Conservation (phyloP, 2,329 filamentous ascomycete species). For the Aspergillus awamori region DNA sequence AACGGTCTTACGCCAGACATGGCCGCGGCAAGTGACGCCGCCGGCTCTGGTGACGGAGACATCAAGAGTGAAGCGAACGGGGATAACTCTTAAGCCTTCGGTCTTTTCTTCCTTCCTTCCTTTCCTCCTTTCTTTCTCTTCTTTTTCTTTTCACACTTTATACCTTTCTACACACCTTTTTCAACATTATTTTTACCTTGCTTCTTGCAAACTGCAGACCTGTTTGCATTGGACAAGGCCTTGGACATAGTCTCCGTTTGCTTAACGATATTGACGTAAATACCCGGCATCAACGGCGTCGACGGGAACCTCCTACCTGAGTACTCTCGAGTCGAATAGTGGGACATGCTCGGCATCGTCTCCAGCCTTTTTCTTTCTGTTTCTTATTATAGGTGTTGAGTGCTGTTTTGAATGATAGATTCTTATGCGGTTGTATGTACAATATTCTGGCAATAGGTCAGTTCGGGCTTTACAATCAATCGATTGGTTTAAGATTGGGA, state of each 20-base stretch:
- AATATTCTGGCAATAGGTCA: constrained; percentile 20
- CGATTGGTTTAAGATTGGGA: not conserved
- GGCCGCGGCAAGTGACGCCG: constrained; percentile 31
- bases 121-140: not conserved
- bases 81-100: constrained; percentile 24
- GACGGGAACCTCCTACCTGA: constrained; percentile 22
- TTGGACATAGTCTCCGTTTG: constrained; percentile 24
- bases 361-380: constrained; percentile 19
- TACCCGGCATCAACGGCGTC: constrained; percentile 33
- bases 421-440: constrained; percentile 25
- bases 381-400: constrained; percentile 18
- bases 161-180: not conserved
- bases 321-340: constrained; percentile 25
- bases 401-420: constrained; percentile 23
- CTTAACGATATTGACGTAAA: constrained; percentile 32
- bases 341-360: constrained; percentile 25
- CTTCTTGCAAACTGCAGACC: constrained; percentile 12
- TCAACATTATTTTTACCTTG: not conserved
- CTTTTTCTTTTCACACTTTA: not conserved
- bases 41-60: constrained; percentile 31
- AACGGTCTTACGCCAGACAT: constrained; percentile 45
- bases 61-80: constrained; percentile 41
- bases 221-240: constrained; percentile 17
- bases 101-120: not conserved
- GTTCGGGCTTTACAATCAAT: not conserved